Conservation (phyloP, 805 yeast genomes). For the Myxozyma udenii region DNA sequence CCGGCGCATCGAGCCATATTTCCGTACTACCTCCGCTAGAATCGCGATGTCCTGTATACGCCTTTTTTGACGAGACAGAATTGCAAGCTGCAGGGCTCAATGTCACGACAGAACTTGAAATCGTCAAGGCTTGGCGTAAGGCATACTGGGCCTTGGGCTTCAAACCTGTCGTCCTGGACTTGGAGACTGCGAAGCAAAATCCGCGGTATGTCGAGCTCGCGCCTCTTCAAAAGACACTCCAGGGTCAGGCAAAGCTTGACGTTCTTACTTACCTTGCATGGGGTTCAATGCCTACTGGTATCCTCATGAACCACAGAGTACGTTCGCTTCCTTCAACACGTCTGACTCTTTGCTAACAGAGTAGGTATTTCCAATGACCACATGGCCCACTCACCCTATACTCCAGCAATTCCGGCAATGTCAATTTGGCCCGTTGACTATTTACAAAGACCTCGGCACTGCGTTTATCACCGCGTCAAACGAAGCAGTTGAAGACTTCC, state of each 20-base stretch:
- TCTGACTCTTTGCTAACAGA: not conserved
- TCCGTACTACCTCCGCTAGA: constrained; percentile 23
- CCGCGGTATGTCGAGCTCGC: constrained; percentile 21
- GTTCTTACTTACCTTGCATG: constrained; percentile 32
- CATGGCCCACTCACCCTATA: constrained; percentile 12
- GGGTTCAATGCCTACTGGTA: constrained; percentile 32
- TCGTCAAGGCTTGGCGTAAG: constrained; percentile 32
- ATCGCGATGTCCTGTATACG: constrained; percentile 25
- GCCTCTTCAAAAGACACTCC: constrained; percentile 1
- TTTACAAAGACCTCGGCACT: constrained; percentile 29
- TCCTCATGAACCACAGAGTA: constrained; percentile 31
- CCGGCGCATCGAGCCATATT: constrained; percentile 20
- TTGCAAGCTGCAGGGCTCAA: constrained; percentile 13
- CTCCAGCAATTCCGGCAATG: constrained; percentile 25
- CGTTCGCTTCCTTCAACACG: not conserved
- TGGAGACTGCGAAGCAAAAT: constrained; percentile 24
- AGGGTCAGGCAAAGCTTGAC: constrained; percentile 7
- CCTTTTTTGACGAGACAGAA: constrained; percentile 18
- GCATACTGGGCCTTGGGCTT: constrained; percentile 36
- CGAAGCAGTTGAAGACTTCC: constrained; percentile 9
- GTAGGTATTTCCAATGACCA: constrained; percentile 31
- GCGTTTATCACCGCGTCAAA: constrained; percentile 22
- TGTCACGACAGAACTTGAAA: constrained; percentile 23
- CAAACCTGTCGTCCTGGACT: constrained; percentile 32
- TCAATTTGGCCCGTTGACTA: constrained; percentile 23